A percentile compares a stretch with the other conserved stretches of the same genome.
Conservation (phyloP, 2,329 filamentous ascomycete species). For the Pestalotiopsis sp. region DNA sequence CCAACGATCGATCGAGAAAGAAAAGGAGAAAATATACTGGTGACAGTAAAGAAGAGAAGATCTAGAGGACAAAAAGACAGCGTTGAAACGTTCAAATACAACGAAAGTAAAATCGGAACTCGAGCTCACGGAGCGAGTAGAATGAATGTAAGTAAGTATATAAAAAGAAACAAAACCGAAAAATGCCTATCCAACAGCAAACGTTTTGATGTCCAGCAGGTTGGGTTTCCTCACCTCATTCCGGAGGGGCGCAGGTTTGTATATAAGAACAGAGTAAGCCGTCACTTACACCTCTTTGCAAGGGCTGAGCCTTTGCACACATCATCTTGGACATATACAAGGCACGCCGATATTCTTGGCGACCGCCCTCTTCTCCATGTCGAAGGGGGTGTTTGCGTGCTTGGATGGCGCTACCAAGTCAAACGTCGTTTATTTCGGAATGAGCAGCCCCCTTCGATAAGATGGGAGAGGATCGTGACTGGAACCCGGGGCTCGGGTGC, state of each 20-base stretch:
- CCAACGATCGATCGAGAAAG: too few species aligned
- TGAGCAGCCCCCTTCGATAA: background rate
- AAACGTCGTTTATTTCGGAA: background rate
- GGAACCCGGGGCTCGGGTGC: background rate
- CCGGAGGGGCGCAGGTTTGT: background rate
- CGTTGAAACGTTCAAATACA: slow-evolving; percentile 1
- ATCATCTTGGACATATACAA: background rate
- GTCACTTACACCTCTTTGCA: background rate
- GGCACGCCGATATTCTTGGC: background rate
- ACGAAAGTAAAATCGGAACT: slow-evolving; percentile 3
- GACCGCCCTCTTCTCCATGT: background rate
- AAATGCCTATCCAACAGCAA: too few species aligned
- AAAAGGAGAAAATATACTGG: background rate
- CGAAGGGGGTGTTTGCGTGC: background rate
- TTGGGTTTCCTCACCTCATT: background rate
- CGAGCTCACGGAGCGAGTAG: slow-evolving; percentile 15
- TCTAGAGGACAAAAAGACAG: background rate
- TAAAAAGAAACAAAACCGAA: background rate
- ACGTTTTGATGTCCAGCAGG: background rate
- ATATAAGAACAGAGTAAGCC: background rate
- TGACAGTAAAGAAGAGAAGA: background rate
- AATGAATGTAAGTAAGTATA: background rate
- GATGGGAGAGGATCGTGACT: background rate
- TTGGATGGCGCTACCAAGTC: background rate
- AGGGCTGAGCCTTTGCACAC: too few species aligned